These are phyloP conservation scores for Edaphochlamys debaryana DNA, from an alignment of 139 green algal species.

Conservation along the genomic window DNA sequence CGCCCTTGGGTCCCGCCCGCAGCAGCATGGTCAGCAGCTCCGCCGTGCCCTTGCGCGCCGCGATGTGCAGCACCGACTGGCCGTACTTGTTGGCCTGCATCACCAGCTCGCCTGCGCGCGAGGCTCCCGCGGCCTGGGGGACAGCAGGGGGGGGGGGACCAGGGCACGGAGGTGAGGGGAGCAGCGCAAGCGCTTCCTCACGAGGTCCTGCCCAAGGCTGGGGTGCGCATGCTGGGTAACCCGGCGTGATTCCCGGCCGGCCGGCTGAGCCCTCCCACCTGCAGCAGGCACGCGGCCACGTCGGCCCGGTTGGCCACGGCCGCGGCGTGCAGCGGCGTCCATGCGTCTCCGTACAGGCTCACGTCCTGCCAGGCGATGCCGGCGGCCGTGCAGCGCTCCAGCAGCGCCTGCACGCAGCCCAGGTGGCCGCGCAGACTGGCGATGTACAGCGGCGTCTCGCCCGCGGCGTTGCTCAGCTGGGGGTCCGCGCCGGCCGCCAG, in stretches of 20 bases:
- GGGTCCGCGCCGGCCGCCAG: conserved; percentile 66
- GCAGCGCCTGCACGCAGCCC: conserved; percentile 69
- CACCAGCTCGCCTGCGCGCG: conserved; percentile 47
- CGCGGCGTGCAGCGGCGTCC: conserved; percentile 92
- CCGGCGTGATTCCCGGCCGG: too few species aligned
- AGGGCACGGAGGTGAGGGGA: too few species aligned
- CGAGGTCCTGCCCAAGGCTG: too few species aligned
- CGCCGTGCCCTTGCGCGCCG: conserved; percentile 74
- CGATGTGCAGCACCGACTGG: conserved; percentile 81
- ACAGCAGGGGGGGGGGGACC: too few species aligned
- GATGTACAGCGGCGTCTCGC: conserved; percentile 92
- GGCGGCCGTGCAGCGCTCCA: conserved; percentile 49
- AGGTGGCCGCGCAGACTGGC: conserved; percentile 80
- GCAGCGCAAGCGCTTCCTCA: too few species aligned
- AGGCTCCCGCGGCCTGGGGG: conserved; percentile 50
- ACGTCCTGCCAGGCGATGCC: conserved; percentile 73
- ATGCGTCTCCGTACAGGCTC: conserved; percentile 81
- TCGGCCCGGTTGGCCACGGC: conserved; percentile 70
- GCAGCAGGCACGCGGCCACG: conserved; percentile 59
- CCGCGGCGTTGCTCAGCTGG: conserved; percentile 58
- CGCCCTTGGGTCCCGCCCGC: conserved; percentile 26
- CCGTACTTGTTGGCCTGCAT: conserved; percentile 72
- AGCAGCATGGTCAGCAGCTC: conserved; percentile 70
- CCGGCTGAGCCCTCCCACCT: too few species aligned
- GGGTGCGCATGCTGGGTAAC: too few species aligned